Evolutionary conservation across 805 yeast genomes (phyloP).

Genomic region (Teunomyces tritomae): DNA sequence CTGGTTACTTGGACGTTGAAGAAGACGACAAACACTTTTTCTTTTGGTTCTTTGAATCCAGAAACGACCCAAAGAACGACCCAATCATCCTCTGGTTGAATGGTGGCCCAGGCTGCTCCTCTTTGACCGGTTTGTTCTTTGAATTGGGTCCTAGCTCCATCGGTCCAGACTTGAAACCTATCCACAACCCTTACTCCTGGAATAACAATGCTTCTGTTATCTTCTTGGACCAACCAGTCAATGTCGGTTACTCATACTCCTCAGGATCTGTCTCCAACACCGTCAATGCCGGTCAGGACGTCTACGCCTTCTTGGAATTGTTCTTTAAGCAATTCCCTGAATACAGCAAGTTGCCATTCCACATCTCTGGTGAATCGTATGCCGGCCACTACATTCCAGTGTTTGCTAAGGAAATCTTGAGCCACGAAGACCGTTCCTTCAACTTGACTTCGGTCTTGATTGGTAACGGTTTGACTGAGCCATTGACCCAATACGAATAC

Average conservation of each 20-base stretch:
- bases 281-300: slow-evolving; percentile 83
- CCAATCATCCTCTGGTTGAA: slow-evolving; percentile 90
- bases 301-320: slow-evolving; percentile 75
- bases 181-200: slow-evolving; percentile 84
- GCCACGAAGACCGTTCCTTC: slow-evolving; percentile 52
- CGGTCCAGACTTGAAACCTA: slow-evolving; percentile 63
- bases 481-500: slow-evolving; percentile 70
- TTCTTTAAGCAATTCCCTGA: slow-evolving; percentile 85
- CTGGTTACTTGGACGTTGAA: slow-evolving; percentile 81
- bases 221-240: slow-evolving; percentile 91
- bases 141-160: slow-evolving; percentile 89
- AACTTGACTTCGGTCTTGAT: slow-evolving; percentile 77
- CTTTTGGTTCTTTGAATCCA: slow-evolving; percentile 90
- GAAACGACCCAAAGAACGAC: slow-evolving; percentile 82
- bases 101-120: slow-evolving; percentile 97
- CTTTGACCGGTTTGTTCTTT: slow-evolving; percentile 83
- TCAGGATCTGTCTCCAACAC: slow-evolving; percentile 62
- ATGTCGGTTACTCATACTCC: slow-evolving; percentile 88
- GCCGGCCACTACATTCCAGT: slow-evolving; percentile 95
- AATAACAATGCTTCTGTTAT: slow-evolving; percentile 86
- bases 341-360: slow-evolving; percentile 59
- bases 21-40: slow-evolving; percentile 87
- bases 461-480: slow-evolving; percentile 92
- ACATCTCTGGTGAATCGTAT: slow-evolving; percentile 90
- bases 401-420: slow-evolving; percentile 76